These are phyloP conservation scores for Phalaenopsis hybrid DNA, from an alignment of 116 monocot genomes.

Conservation along the genomic window DNA sequence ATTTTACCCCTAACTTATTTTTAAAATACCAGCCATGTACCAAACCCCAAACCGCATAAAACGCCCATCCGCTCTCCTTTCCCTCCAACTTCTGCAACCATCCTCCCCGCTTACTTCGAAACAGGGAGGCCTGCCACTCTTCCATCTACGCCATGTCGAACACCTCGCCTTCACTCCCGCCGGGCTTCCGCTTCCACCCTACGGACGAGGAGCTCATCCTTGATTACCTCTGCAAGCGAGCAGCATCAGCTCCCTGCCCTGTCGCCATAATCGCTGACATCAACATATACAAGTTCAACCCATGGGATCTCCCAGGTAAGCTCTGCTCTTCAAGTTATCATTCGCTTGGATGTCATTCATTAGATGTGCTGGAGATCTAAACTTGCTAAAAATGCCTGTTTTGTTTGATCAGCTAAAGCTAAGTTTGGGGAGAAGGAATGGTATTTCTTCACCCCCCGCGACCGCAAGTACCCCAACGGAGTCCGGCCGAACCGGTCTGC, in stretches of 20 bases:
- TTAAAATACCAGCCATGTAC: background rate
- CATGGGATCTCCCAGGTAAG: slow-evolving; percentile 46
- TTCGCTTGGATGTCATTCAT: no score
- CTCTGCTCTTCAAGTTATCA: background rate
- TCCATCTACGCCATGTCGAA: slow-evolving; percentile 3
- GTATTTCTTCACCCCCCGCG: slow-evolving; percentile 54
- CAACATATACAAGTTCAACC: slow-evolving; percentile 52
- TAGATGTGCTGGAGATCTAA: no score
- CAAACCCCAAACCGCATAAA: slow-evolving; percentile 3
- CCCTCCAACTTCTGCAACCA: slow-evolving; percentile 4
- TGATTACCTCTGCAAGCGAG: slow-evolving; percentile 38
- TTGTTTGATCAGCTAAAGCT: slow-evolving; percentile 20
- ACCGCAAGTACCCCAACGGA: slow-evolving; percentile 52
- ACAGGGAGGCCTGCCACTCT: background rate
- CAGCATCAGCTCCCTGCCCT: slow-evolving; percentile 23
- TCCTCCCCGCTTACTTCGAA: background rate
- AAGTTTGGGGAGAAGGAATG: slow-evolving; percentile 43
- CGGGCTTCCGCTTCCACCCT: slow-evolving; percentile 57
- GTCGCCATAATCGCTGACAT: slow-evolving; percentile 49
- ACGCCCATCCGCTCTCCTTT: background rate
- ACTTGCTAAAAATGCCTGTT: background rate
- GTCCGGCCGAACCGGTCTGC: slow-evolving; percentile 45
- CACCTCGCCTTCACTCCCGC: slow-evolving; percentile 17
- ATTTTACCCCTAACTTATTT: no score
- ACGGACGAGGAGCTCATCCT: slow-evolving; percentile 59